Percentiles rank a stretch among this genome's conserved stretches.
phyloP scores from a whole-genome alignment of 805 yeast species.

The Candida glaebosa region DNA sequence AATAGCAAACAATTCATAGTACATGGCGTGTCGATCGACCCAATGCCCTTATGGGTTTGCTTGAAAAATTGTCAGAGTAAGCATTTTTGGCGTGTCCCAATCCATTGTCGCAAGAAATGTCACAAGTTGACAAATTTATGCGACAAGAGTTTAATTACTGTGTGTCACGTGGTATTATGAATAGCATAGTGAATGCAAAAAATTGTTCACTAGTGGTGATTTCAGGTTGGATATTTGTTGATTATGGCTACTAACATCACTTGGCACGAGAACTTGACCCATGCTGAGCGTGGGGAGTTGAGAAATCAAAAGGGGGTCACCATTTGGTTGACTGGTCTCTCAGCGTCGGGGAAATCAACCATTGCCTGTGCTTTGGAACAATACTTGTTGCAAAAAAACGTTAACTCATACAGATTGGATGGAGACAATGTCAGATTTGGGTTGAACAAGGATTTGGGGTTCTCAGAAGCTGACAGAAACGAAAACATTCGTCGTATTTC shows the following conservation, averaged over 20 bases:
- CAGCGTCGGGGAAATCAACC: conserved; percentile 94
- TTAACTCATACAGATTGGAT: conserved; percentile 82
- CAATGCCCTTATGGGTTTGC: too few relatives aligned
- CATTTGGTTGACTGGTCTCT: conserved; percentile 91
- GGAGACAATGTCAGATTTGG: conserved; percentile 96
- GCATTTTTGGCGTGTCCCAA: too few relatives aligned
- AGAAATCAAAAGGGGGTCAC: conserved; percentile 86
- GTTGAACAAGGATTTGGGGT: conserved; percentile 90
- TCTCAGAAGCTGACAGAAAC: conserved; percentile 85
- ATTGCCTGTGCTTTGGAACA: conserved; percentile 94
- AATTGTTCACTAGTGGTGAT: not conserved
- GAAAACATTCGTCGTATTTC: conserved; percentile 94
- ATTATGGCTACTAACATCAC: conserved; percentile 93
- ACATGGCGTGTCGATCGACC: too few relatives aligned
- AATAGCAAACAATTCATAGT: conserved; percentile 86
- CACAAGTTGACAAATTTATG: not conserved
- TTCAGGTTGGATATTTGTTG: not conserved
- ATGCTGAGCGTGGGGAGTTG: conserved; percentile 68
- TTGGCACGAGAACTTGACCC: conserved; percentile 90
- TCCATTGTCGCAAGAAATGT: not conserved
- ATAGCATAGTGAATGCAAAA: too few relatives aligned
- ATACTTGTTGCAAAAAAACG: conserved; percentile 61
- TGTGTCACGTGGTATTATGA: not conserved
- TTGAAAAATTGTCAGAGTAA: too few relatives aligned
- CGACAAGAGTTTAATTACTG: too few relatives aligned